phyloP scores from a whole-genome alignment of 306 rosid genomes.

The Casuarina cunninghamiana region DNA sequence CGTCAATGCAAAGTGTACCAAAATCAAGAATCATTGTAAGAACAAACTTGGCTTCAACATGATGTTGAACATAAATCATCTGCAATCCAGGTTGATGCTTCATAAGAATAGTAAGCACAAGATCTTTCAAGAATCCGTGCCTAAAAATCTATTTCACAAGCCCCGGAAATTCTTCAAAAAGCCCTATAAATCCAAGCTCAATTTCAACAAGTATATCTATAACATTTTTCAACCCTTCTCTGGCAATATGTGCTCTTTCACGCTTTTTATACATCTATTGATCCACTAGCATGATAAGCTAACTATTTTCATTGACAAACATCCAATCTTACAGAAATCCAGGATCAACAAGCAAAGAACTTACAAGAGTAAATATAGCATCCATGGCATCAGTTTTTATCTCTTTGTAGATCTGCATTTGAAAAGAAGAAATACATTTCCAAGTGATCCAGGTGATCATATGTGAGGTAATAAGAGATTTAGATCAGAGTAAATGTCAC shows the following conservation, averaged over 20 bases:
- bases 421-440: slow-evolving; percentile 6
- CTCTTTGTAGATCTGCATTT: slow-evolving; percentile 57
- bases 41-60: slow-evolving; percentile 66
- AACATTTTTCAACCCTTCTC: slow-evolving; percentile 62
- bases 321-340: slow-evolving; percentile 2
- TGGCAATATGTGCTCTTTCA: slow-evolving; percentile 78
- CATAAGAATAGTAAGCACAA: slow-evolving; percentile 59
- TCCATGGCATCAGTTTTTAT: slow-evolving; percentile 46
- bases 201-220: slow-evolving; percentile 68
- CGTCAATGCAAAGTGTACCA: neutral
- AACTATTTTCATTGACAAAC: slow-evolving; percentile 1
- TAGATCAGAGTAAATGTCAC: neutral
- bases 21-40: slow-evolving; percentile 13
- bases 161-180: slow-evolving; percentile 4
- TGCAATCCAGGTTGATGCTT: slow-evolving; percentile 75
- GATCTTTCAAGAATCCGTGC: slow-evolving; percentile 53
- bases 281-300: slow-evolving; percentile 24
- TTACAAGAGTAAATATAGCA: slow-evolving; percentile 64
- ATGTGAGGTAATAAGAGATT: neutral
- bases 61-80: slow-evolving; percentile 74
- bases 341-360: slow-evolving; percentile 19
- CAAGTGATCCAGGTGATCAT: neutral
- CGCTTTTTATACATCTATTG: slow-evolving; percentile 73
- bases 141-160: slow-evolving; percentile 63
- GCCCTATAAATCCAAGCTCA: slow-evolving; percentile 52